Evolutionary conservation across 345 rosid species (phyloP), one percentile per base, ranked within the genome.

Genomic region (Sisymbrium irio): DNA sequence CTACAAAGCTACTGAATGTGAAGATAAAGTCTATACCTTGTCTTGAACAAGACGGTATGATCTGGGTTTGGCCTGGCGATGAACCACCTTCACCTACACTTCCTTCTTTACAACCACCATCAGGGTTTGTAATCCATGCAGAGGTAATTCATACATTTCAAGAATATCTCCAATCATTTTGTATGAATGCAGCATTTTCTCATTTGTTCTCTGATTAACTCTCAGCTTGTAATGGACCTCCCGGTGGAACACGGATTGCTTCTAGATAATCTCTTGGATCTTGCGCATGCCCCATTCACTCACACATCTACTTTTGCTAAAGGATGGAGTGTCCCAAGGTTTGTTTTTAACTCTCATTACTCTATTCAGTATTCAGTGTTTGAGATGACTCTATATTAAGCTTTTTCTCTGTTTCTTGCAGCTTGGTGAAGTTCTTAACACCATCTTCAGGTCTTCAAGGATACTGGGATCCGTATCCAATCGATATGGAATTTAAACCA

Each of bases 271-370:
- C 96, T 95, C 58, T 80, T 95, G 82, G 99, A 95, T 81, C 97
- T 92, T 14, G 97, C 97, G 3, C 99, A 95, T 58, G 99, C 99
- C 46, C 99, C 99, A 13, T 95, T 92, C 73, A 95, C 97, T 57
- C 99, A 92, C 75, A 95, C 99, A 19, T 88, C 97, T 19, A 95
- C 99, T 15, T 95, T 92, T 53, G 99, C 99, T 76, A 95, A 92
- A 83, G 99, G 99, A 53, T 95, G 99, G 99, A 85, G 78, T 69
- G 96, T 92, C 22, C 99, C 99, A 36, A 91, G 96, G 98, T 93
- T 76, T 72, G 86, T 70, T 76, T 64, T 1, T 1, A 36, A 58
- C 35, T 42, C 44, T 55, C n/a, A 37, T 45, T 0, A 0, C 65
- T 15, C 15, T 60, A n/a, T 11, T 10, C 32, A 40, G 11, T n/a